A percentile compares a stretch with the other conserved stretches of the same genome.
Evolutionary conservation across 371 early-diverging fungal species (phyloP).

Genomic region (Mucor racemosus): DNA sequence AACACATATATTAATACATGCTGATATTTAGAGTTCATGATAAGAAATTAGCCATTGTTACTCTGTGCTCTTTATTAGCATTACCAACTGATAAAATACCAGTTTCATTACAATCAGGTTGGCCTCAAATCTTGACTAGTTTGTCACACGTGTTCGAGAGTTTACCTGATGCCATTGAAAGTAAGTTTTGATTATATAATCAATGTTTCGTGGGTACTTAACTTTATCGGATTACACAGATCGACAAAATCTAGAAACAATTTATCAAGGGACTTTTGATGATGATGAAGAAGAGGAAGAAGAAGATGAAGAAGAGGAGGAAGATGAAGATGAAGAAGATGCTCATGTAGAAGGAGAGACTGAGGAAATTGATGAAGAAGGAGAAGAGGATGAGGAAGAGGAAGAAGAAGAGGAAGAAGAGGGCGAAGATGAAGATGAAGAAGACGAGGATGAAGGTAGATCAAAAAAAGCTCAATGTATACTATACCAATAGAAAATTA

Average conservation of each 20-base stretch:
- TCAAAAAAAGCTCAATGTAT: not conserved
- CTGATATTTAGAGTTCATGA: slow-evolving; percentile 78
- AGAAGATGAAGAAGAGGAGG: slow-evolving; percentile 46
- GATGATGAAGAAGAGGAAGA: slow-evolving; percentile 64
- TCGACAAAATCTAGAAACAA: slow-evolving; percentile 67
- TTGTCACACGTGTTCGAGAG: slow-evolving; percentile 74
- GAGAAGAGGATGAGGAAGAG: slow-evolving; percentile 56
- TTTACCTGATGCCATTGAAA: slow-evolving; percentile 81
- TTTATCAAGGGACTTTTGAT: slow-evolving; percentile 66
- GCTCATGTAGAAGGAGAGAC: slow-evolving; percentile 31
- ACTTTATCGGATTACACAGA: slow-evolving; percentile 33
- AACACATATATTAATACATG: too few species aligned
- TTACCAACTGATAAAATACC: slow-evolving; percentile 77
- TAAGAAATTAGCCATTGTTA: slow-evolving; percentile 85
- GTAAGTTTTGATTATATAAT: slow-evolving; percentile 46
- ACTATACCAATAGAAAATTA: not conserved
- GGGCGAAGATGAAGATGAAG: slow-evolving; percentile 41
- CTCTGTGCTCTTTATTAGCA: slow-evolving; percentile 74
- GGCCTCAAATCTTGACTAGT: slow-evolving; percentile 73
- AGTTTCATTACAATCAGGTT: slow-evolving; percentile 66
- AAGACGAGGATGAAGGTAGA: slow-evolving; percentile 35
- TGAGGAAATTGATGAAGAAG: slow-evolving; percentile 41
- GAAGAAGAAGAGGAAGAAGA: slow-evolving; percentile 43
- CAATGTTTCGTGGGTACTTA: not conserved
- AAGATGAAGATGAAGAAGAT: slow-evolving; percentile 58